Evolutionary conservation across 176 grass and related monocot genomes (phyloP).

Genomic region (Pharus latifolius): DNA sequence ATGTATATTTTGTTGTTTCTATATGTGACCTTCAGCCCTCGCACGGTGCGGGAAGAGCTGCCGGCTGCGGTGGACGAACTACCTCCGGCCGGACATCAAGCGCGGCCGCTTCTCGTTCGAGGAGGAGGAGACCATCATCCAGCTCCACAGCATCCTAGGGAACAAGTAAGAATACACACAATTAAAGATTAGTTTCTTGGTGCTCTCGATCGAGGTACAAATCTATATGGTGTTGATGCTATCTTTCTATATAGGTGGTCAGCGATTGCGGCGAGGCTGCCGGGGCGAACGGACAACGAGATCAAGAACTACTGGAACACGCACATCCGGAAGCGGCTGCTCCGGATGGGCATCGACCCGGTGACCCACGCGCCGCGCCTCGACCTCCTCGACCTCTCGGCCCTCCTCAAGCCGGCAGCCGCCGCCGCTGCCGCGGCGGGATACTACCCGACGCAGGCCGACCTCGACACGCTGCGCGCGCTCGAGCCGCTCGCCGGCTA

Average conservation of each 20-base stretch:
- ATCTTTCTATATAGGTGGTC: too few species aligned
- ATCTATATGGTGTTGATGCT: too few species aligned
- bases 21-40: constrained; percentile 26
- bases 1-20: not conserved
- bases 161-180: constrained; percentile 67
- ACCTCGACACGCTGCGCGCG: constrained; percentile 53
- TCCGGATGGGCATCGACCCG: constrained; percentile 85
- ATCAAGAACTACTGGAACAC: constrained; percentile 99
- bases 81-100: constrained; percentile 91
- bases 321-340: constrained; percentile 87
- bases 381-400: constrained; percentile 75
- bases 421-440: not conserved
- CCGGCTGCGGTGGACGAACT: constrained; percentile 94
- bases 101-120: constrained; percentile 94
- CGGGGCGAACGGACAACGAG: constrained; percentile 93
- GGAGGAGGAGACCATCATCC: constrained; percentile 96
- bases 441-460: constrained; percentile 57
- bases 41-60: constrained; percentile 97
- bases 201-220: too few species aligned
- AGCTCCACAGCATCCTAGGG: constrained; percentile 85
- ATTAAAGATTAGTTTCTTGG: not conserved
- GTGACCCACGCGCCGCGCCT: constrained; percentile 74
- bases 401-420: constrained; percentile 41
- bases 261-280: constrained; percentile 83
- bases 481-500: constrained; percentile 56